Percentiles rank a stretch among this genome's conserved stretches.
These are phyloP conservation scores for Alternaria atra DNA, from an alignment of 2,329 filamentous ascomycete genomes.

Conservation along the genomic window DNA sequence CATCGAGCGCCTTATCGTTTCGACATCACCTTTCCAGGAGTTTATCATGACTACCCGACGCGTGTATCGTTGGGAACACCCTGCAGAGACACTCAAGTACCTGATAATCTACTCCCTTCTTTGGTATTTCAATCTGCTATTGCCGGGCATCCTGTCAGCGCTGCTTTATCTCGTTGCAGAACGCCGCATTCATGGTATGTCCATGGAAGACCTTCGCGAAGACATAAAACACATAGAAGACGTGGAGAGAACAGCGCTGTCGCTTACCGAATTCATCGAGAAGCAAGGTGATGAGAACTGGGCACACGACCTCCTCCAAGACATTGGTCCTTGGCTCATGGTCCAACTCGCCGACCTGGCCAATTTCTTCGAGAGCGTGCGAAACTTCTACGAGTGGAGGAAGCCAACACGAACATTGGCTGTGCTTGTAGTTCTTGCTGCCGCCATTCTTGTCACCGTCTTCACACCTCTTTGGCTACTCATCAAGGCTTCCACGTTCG, in stretches of 20 bases:
- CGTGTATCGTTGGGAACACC: conserved; percentile 51
- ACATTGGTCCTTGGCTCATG: conserved; percentile 47
- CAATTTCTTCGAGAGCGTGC: conserved; percentile 46
- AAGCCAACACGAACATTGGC: conserved; percentile 38
- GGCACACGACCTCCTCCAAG: conserved; percentile 40
- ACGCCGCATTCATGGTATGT: conserved; percentile 29
- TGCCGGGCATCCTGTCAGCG: conserved; percentile 35
- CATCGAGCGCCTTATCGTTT: conserved; percentile 50
- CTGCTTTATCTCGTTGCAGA: conserved; percentile 35
- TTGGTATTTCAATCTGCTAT: conserved; percentile 39
- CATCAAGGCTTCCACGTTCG: conserved; percentile 41
- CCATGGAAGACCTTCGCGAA: conserved; percentile 38
- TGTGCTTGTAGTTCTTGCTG: conserved; percentile 34
- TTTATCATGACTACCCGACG: conserved; percentile 46
- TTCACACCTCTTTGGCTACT: conserved; percentile 39
- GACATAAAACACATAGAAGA: conserved; percentile 47
- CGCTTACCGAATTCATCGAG: conserved; percentile 49
- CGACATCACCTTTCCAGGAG: conserved; percentile 50
- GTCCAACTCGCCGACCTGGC: conserved; percentile 48
- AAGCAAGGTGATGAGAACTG: conserved; percentile 50
- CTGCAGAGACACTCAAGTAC: conserved; percentile 42
- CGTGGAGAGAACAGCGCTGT: conserved; percentile 39
- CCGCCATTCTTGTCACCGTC: conserved; percentile 31
- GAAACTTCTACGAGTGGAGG: conserved; percentile 53
- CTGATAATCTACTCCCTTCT: conserved; percentile 33